Conservation (phyloP, 2,329 filamentous ascomycete species). For the Botryotinia narcissicola region DNA sequence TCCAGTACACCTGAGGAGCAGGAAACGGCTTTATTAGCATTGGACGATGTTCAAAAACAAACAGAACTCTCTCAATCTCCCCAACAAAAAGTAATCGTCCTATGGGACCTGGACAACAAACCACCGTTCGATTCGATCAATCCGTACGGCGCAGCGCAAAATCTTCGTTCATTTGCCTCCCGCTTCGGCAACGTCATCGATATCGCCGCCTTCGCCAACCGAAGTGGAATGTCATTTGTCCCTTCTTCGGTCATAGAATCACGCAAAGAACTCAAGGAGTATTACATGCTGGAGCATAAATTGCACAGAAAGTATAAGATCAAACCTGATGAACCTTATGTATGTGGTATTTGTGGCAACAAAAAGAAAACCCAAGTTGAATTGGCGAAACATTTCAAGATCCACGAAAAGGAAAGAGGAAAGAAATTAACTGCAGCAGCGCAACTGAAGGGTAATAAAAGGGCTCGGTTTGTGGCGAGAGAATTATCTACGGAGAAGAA, state of each 20-base stretch:
- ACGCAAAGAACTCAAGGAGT: neutral
- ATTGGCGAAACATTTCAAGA: neutral
- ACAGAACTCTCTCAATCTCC: neutral
- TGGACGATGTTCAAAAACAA: neutral
- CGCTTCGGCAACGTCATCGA: neutral
- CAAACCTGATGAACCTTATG: neutral
- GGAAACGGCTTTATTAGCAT: too few relatives aligned
- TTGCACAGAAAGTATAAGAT: neutral
- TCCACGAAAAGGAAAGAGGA: neutral
- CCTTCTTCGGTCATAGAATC: neutral
- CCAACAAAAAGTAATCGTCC: neutral
- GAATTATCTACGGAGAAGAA: neutral
- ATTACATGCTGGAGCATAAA: neutral
- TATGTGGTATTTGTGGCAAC: slow-evolving; percentile 1
- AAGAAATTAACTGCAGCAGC: neutral
- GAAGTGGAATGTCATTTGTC: neutral
- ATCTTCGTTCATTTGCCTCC: neutral
- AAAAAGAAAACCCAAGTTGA: neutral
- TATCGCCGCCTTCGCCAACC: slow-evolving; percentile 2
- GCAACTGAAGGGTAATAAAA: neutral
- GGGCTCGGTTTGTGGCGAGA: neutral
- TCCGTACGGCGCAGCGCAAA: slow-evolving; percentile 6
- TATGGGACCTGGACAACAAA: slow-evolving; percentile 3
- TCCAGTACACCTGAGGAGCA: neutral
- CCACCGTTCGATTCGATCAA: neutral